Base-by-base conservation (phyloP, 2,329 filamentous ascomycete species). In the Colletotrichum incanum region DNA sequence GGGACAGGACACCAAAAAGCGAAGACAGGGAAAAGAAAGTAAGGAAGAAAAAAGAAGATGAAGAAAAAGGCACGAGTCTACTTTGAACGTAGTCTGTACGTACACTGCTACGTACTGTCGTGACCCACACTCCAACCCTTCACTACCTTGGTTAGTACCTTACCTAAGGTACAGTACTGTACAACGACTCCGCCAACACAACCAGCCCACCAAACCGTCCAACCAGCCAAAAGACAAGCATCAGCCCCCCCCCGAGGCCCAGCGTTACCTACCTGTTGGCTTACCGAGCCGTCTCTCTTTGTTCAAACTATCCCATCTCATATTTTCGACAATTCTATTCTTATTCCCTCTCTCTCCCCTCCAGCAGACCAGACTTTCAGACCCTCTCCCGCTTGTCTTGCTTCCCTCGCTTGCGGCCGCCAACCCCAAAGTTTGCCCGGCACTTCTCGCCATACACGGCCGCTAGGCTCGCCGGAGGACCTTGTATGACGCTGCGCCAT, bases 401-500 rank as follows among this genome's bases (percentile, higher is more conserved):
- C 37, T 52, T 26, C 34, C 64, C 23, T 31, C 28, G 28, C 28
- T 31, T 31, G 28, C 28, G 28, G 58, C 52, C 58, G 45, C 11
- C 37, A 37, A 14, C 3, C 52, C n/a, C 43, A 18, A 52, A 9
- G 23, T 60, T 60, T 45, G 16, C 26, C 37, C 18, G 55, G 31
- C 45, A 18, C 14, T 52, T 39, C 23, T 49, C 60, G 61, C 34
- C 60, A 3, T 14, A 31, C 28, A 18, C 66, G 43, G 52, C 60
- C 23, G 61, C 61, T 59, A 23, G 65, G 20, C 20, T 45, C 39
- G 34, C 28, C 28, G 6, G 28, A 2, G 28, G 28, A 4, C 28
- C 65, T 63, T 64, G 69, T 68, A 72, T 64, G 69, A 72, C 65
- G 69, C 65, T 69, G 58, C 65, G 52, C 52, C 45, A 12, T 68